A percentile compares a stretch with the other conserved stretches of the same genome.
Conservation (phyloP, 371 early-diverging fungal genomes). For the Zychaea mexicana region DNA sequence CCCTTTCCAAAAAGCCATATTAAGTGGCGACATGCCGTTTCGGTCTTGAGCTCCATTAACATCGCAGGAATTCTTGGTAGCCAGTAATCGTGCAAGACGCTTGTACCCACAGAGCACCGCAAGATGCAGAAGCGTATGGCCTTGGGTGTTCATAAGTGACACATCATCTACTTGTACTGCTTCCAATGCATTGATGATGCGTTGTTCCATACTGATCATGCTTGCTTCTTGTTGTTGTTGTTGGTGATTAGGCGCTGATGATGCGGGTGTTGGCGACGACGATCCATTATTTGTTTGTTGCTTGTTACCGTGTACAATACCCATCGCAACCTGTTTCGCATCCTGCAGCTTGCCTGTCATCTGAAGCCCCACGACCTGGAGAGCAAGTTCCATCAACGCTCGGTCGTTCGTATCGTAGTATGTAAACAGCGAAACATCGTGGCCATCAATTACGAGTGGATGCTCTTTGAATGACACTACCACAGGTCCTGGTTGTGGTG, state of each 20-base stretch:
- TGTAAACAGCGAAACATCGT: constrained; percentile 54
- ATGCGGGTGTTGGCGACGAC: not conserved
- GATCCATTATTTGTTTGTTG: not conserved
- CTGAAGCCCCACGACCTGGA: constrained; percentile 80
- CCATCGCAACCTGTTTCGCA: constrained; percentile 68
- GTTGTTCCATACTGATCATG: not conserved
- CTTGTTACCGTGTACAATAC: constrained; percentile 57
- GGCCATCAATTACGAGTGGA: constrained; percentile 36
- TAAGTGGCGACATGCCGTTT: constrained; percentile 38
- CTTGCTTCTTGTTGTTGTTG: not conserved
- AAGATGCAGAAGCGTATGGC: constrained; percentile 43
- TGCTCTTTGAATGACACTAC: constrained; percentile 65
- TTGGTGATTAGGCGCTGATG: not conserved
- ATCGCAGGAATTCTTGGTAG: not conserved
- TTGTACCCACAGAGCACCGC: constrained; percentile 25
- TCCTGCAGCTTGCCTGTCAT: constrained; percentile 75
- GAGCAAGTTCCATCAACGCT: constrained; percentile 78
- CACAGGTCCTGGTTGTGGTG: constrained; percentile 69
- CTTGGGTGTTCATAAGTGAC: constrained; percentile 18
- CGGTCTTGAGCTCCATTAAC: constrained; percentile 23
- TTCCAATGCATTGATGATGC: constrained; percentile 14
- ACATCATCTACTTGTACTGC: constrained; percentile 12
- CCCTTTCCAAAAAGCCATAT: constrained; percentile 31
- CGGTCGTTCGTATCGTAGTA: constrained; percentile 76
- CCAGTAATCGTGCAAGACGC: constrained; percentile 17